Evolutionary conservation across 179 eudicot genomes (phyloP).

Genomic region (Silene vulgaris): DNA sequence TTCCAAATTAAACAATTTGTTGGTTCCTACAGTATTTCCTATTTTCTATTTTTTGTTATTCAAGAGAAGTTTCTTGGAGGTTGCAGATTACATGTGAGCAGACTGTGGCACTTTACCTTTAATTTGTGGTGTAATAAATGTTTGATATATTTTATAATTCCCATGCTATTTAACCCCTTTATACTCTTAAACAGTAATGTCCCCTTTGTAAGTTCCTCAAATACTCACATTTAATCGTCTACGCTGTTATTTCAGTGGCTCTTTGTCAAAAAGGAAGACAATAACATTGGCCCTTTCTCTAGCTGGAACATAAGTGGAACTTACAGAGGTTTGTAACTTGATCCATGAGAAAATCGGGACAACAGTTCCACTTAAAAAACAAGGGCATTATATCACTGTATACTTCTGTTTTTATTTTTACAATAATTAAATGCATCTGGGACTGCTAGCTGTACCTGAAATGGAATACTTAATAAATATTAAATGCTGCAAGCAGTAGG

Average conservation of each 20-base stretch:
- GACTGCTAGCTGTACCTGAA: neutral
- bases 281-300: conserved; percentile 64
- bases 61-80: conserved; percentile 5
- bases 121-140: neutral
- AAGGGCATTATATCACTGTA: neutral
- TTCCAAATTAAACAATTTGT: neutral
- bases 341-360: conserved; percentile 3
- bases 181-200: neutral
- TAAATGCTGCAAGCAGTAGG: neutral
- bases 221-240: conserved; percentile 7
- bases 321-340: conserved; percentile 61
- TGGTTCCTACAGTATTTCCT: neutral
- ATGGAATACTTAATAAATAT: neutral
- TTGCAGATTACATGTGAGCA: neutral
- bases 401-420: neutral
- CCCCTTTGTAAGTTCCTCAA: conserved; percentile 1
- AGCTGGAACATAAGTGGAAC: conserved; percentile 94
- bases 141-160: neutral
- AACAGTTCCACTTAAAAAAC: neutral
- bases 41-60: neutral
- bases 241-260: conserved; percentile 72
- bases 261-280: conserved; percentile 66
- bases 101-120: neutral
- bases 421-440: neutral
- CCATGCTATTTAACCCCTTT: neutral